These are phyloP conservation scores for Irpex rosettiformis DNA, from an alignment of 1,284 basidiomycete genomes.

Conservation along the genomic window DNA sequence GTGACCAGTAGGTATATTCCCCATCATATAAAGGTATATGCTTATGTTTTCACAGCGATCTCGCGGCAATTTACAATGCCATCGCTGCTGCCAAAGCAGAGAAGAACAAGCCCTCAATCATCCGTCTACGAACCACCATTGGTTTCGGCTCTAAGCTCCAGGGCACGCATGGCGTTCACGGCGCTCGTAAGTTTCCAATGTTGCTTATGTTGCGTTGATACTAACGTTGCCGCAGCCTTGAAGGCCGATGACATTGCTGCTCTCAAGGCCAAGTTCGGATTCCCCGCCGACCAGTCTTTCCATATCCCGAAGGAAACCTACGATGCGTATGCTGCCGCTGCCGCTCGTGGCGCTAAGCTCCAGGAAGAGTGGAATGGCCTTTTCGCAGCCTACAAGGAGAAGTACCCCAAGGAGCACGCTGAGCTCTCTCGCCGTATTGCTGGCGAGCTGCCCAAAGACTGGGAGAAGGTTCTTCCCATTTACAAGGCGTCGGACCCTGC, in stretches of 20 bases:
- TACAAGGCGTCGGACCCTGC: constrained; percentile 83
- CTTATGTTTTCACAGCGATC: constrained; percentile 50
- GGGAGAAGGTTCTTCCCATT: constrained; percentile 85
- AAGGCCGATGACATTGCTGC: constrained; percentile 89
- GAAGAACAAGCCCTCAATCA: constrained; percentile 83
- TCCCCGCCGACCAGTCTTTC: constrained; percentile 80
- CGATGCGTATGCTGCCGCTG: constrained; percentile 64
- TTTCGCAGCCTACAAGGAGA: constrained; percentile 69
- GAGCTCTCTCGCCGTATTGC: constrained; percentile 85
- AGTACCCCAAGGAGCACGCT: constrained; percentile 82
- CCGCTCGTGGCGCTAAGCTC: constrained; percentile 68
- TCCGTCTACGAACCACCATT: constrained; percentile 87
- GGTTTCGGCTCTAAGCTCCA: constrained; percentile 91
- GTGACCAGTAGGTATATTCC: constrained; percentile 60
- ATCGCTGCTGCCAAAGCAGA: constrained; percentile 76
- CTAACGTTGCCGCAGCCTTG: constrained; percentile 53
- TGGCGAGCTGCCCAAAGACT: constrained; percentile 80
- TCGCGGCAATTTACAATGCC: constrained; percentile 76
- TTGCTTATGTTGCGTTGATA: not conserved
- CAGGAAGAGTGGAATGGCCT: constrained; percentile 78
- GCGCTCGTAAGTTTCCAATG: constrained; percentile 63
- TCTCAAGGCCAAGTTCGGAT: constrained; percentile 84
- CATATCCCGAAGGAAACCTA: constrained; percentile 77
- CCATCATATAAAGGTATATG: not conserved
- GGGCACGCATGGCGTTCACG: constrained; percentile 93